Percentiles rank a stretch among this genome's conserved stretches.
Conservation (phyloP, 352 stramenopile genomes). For the Pythium coloratum region DNA sequence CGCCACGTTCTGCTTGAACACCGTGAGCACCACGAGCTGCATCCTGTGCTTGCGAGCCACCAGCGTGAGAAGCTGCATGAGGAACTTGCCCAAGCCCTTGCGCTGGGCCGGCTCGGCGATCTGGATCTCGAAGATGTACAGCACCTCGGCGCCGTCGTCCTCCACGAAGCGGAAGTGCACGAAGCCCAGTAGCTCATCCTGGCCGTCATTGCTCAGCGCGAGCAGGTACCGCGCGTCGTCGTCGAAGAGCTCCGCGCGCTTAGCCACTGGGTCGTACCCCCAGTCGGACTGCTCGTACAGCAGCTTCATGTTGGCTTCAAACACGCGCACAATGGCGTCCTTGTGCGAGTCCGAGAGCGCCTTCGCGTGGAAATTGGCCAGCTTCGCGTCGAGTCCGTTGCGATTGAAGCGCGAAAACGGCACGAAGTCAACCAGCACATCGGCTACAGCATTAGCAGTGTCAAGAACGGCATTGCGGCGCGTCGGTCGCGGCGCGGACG, state of each 20-base stretch:
- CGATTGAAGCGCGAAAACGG: constrained; percentile 57
- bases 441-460: constrained; percentile 47
- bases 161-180: constrained; percentile 93
- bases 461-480: constrained; percentile 32
- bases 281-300: constrained; percentile 89
- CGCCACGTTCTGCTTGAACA: constrained; percentile 89
- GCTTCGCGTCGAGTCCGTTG: constrained; percentile 43
- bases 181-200: constrained; percentile 65
- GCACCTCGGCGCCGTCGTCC: constrained; percentile 87
- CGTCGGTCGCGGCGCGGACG: neutral
- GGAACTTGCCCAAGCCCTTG: constrained; percentile 84
- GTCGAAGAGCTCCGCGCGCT: constrained; percentile 85
- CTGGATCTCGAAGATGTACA: constrained; percentile 96
- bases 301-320: constrained; percentile 91
- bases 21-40: constrained; percentile 92
- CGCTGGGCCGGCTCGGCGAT: constrained; percentile 59
- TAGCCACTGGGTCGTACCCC: constrained; percentile 88
- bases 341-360: constrained; percentile 35
- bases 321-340: constrained; percentile 61
- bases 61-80: constrained; percentile 91
- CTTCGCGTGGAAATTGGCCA: constrained; percentile 45
- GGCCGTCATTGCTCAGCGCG: constrained; percentile 22
- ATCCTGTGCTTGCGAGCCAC: constrained; percentile 79
- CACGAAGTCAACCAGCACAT: constrained; percentile 67
- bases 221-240: constrained; percentile 87